Evolutionary conservation across 2,329 filamentous ascomycete species (phyloP).

Genomic region (Phialocephala subalpina): DNA sequence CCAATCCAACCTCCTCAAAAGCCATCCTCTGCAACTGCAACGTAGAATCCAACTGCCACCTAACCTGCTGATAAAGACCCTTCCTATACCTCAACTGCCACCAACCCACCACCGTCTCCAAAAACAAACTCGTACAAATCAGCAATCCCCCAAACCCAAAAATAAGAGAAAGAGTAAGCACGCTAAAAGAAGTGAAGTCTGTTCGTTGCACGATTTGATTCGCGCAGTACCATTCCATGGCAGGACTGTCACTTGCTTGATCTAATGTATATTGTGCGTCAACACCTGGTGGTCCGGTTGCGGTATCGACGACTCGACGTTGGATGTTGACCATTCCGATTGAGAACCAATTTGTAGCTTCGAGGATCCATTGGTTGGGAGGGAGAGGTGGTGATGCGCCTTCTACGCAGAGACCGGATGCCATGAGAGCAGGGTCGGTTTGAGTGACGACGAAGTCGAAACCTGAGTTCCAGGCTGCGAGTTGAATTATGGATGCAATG

Average conservation of each 20-base stretch:
- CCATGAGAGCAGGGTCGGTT: neutral
- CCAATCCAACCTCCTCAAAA: conserved; percentile 14
- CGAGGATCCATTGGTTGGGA: neutral
- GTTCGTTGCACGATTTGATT: neutral
- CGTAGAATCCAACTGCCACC: conserved; percentile 10
- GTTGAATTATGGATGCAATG: no score
- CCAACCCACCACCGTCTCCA: neutral
- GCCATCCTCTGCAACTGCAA: conserved; percentile 18
- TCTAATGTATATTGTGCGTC: neutral
- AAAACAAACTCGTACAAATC: neutral
- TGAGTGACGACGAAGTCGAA: neutral
- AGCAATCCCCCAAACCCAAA: neutral
- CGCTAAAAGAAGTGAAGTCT: neutral
- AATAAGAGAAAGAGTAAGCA: neutral
- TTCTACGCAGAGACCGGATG: neutral
- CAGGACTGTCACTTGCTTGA: neutral
- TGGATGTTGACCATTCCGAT: neutral
- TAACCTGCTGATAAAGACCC: neutral
- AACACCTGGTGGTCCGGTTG: neutral
- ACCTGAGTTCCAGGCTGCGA: no score
- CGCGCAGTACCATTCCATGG: neutral
- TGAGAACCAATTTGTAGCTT: conserved; percentile 1
- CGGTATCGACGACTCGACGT: neutral
- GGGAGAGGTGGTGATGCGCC: neutral
- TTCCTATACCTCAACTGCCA: neutral